phyloP scores from a whole-genome alignment of 2,329 filamentous ascomycete genomes.

The Colletotrichum horii region DNA sequence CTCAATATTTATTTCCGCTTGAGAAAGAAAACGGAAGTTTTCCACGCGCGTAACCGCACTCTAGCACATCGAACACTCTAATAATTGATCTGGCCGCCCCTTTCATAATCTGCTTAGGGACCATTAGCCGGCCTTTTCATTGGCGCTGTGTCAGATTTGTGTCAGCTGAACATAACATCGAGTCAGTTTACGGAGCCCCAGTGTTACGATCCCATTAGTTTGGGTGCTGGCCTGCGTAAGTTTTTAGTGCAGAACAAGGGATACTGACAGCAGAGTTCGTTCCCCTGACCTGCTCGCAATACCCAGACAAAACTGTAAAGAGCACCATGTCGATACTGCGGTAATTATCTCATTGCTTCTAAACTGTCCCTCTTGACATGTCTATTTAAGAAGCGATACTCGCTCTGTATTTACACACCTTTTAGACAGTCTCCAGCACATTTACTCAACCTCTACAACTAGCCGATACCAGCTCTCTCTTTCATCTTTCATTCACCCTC shows the following conservation, averaged over 20 bases:
- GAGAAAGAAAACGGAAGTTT: neutral
- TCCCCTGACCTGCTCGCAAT: too few species aligned
- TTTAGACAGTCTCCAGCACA: rapidly evolving
- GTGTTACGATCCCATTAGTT: neutral
- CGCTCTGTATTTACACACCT: neutral
- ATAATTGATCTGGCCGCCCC: neutral
- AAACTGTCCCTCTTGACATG: neutral
- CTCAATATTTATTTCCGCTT: neutral
- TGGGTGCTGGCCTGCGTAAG: too few species aligned
- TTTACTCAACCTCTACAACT: neutral
- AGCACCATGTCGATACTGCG: neutral
- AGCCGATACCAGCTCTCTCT: neutral
- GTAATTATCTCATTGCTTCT: neutral
- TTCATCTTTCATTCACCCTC: neutral
- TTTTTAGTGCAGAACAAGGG: neutral
- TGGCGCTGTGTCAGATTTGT: neutral
- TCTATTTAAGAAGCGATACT: neutral
- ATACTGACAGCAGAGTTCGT: neutral
- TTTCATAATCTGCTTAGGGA: too few species aligned
- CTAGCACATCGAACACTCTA: neutral
- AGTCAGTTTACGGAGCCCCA: neutral
- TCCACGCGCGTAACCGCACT: neutral
- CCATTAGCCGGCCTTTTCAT: neutral
- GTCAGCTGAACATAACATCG: neutral
- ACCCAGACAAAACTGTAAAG: neutral